Conservation (phyloP, 805 yeast genomes). For the Saccharomyces eubayanus region DNA sequence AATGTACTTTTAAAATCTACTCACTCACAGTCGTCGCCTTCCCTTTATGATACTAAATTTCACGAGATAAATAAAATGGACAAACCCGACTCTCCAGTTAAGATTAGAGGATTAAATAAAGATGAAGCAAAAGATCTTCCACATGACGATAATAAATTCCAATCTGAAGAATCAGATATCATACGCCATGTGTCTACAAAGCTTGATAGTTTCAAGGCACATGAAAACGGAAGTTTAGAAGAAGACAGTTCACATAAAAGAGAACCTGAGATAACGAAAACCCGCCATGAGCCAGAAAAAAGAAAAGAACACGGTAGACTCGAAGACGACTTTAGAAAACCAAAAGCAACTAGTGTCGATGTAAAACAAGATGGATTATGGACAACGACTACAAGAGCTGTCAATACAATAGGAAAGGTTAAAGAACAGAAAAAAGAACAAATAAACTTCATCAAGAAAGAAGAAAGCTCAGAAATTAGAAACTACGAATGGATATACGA, state of each 20-base stretch:
- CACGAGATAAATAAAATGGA: neutral
- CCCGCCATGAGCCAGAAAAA: neutral
- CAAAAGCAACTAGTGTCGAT: neutral
- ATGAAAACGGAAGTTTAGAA: neutral
- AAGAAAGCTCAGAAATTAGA: neutral
- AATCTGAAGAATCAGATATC: neutral
- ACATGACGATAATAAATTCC: neutral
- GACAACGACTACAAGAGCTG: neutral
- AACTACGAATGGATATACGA: constrained; percentile 19
- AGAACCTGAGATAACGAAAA: neutral
- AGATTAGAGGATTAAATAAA: neutral
- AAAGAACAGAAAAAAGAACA: neutral
- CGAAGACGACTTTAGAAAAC: neutral
- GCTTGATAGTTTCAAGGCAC: neutral
- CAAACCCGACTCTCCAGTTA: neutral
- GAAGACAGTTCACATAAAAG: neutral
- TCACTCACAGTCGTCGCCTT: neutral
- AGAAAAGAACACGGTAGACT: neutral
- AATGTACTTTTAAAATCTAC: neutral
- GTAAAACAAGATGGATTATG: neutral
- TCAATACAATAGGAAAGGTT: neutral
- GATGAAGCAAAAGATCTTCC: neutral
- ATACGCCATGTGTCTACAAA: neutral
- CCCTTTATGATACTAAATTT: neutral
- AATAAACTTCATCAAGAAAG: neutral